Base-by-base conservation (phyloP, 2,329 filamentous ascomycete species). In the Periconia digitata region DNA sequence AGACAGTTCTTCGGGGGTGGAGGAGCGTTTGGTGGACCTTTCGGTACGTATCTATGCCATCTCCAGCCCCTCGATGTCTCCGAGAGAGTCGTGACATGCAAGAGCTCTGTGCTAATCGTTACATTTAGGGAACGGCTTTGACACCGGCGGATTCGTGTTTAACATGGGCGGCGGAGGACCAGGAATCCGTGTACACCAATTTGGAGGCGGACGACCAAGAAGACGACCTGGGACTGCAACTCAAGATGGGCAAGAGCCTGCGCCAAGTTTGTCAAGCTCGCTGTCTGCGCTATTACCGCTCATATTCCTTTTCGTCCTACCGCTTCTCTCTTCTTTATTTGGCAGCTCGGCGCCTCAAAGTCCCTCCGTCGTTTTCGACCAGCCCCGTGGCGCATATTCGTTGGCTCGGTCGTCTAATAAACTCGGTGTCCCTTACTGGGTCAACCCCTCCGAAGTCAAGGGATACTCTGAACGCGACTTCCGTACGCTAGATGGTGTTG, bases 181-280 rank as follows among this genome's bases (percentile, higher is more conserved):
- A 3, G 92, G 92, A 17, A 85, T 99, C 62, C 85, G 92, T 51
- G 90, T 99, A 52, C 94, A 97, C 71, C 92, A 96, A 69, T 97
- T 99, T 71, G 92, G 92, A 60, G 92, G 94, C 45, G 81, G 77
- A 6, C 79, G 82, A 46, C 90, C 92, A 20, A 83, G 90, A 60
- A 80, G 87, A 72, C 81, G 94, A 65, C 91, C 92, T 17, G 53
- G 50, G n/a, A 71, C 65, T 16, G 67, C 84, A 82, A 63, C 82
- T 80, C 56, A 78, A 74, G 51, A 78, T 72, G 59, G 74, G 76
- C 54, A 74, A 74, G 64, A 77, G 76, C 61, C 70, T 76, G 52
- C 72, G 77, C 52, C 76, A 76, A 39, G 77, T 80, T 42, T 80
- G 77, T 42, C 70, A 73, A 63, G 53, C 23, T 60, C 83, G 56